phyloP scores from a whole-genome alignment of 164 flowering plant species.

The Vitis rupestris region DNA sequence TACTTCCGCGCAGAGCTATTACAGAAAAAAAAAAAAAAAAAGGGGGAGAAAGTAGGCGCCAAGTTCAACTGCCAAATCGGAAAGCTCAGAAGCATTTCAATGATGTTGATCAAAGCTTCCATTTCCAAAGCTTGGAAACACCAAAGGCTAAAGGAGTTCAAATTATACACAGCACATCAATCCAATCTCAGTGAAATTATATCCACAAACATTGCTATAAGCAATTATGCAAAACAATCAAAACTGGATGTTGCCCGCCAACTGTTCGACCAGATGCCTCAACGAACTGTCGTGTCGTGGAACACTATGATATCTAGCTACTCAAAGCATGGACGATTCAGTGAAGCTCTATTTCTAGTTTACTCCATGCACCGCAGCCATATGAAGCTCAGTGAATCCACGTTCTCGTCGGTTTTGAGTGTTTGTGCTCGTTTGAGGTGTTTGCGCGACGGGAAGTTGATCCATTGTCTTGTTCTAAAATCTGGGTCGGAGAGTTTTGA shows the following conservation, averaged over 20 bases:
- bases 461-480: constrained; percentile 60
- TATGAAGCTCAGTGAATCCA: constrained; percentile 47
- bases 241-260: constrained; percentile 41
- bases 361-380: constrained; percentile 39
- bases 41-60: no score
- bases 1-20: no score
- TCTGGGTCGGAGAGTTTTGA: constrained; percentile 49
- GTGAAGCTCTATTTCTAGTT: constrained; percentile 41
- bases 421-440: constrained; percentile 40
- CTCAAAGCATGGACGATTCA: constrained; percentile 36
- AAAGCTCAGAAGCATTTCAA: no score
- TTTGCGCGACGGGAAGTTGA: constrained; percentile 36
- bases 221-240: constrained; percentile 22
- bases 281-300: constrained; percentile 61
- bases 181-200: constrained; percentile 15
- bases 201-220: constrained; percentile 40
- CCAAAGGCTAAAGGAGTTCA: constrained; percentile 21
- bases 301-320: constrained; percentile 67
- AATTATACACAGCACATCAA: background rate
- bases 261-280: constrained; percentile 59
- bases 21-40: no score
- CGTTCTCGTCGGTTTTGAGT: constrained; percentile 46
- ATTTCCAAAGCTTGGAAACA: constrained; percentile 16
- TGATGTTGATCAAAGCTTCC: background rate
- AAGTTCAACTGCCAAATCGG: no score